phyloP scores from a whole-genome alignment of 306 rosid genomes.

The Lablab purpureus region DNA sequence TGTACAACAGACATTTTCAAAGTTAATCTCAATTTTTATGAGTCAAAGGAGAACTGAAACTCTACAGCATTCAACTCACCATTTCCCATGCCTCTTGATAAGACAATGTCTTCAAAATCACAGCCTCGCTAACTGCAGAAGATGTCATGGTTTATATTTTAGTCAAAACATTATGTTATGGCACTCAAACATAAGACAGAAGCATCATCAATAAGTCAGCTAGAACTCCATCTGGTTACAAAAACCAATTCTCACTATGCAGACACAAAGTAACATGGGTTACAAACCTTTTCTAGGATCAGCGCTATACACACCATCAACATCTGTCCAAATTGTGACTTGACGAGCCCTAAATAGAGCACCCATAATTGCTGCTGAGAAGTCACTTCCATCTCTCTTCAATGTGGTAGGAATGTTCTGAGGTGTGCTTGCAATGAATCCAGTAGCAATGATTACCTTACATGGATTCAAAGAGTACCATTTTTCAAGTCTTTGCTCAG shows the following conservation, averaged over 20 bases:
- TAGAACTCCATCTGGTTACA: slow-evolving; percentile 32
- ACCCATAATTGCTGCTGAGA: slow-evolving; percentile 98
- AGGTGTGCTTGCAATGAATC: slow-evolving; percentile 97
- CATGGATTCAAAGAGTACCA: slow-evolving; percentile 83
- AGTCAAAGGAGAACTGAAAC: slow-evolving; percentile 32
- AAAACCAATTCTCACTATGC: slow-evolving; percentile 28
- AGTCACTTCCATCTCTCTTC: slow-evolving; percentile 99
- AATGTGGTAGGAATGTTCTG: slow-evolving; percentile 89
- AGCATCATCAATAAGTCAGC: slow-evolving; percentile 18
- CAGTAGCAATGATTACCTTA: slow-evolving; percentile 84
- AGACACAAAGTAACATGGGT: slow-evolving; percentile 36
- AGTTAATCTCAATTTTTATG: slow-evolving; percentile 47
- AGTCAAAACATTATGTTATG: slow-evolving; percentile 28
- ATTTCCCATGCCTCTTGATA: slow-evolving; percentile 99
- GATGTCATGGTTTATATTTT: slow-evolving; percentile 43
- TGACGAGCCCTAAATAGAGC: slow-evolving; percentile 78
- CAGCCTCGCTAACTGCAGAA: slow-evolving; percentile 95
- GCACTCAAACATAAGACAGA: slow-evolving; percentile 28
- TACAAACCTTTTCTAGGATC: slow-evolving; percentile 95
- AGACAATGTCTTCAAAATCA: slow-evolving; percentile 85
- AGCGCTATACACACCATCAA: slow-evolving; percentile 97
- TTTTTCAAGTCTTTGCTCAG: slow-evolving; percentile 74
- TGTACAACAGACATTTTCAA: slow-evolving; percentile 51
- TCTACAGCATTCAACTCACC: slow-evolving; percentile 61
- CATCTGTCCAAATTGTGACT: slow-evolving; percentile 99